Evolutionary conservation across 176 grass and related monocot species (phyloP), one percentile per base, ranked within the genome.

Genomic region (Aechmea fasciata): DNA sequence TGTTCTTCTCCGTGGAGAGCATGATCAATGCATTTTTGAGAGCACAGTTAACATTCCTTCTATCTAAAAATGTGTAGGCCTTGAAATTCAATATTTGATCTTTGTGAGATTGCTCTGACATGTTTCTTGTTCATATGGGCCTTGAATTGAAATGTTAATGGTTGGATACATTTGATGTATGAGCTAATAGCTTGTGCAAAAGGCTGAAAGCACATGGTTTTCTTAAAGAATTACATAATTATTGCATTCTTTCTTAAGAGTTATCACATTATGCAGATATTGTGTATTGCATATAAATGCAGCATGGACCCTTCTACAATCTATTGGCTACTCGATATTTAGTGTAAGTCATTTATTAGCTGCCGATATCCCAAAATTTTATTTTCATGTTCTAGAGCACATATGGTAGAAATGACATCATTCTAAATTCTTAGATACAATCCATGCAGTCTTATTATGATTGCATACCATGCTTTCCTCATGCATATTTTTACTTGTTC

Each of bases 291-390:
- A 92, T 82, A 77, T 92, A 82, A 80, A 81, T 83, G 85, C 82
- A 54, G 93, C 93, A 71, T 92, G 93, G 93, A 69, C 76, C 71
- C 86, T 97, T 87, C 73, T 84, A 48, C 75, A 80, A 82, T 85
- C 74, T 79, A 71, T 77, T 80, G 89, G 84, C 77, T 59, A 61
- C 65, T 65, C 86, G 63, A 52, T 85, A 54, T 90, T 97, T 71
- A 85, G 84, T 52, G 75, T 79, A 71, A 80, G 74, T 76, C 70
- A 82, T 72, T 69, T 67, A 20, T 47, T 75, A 78, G n/a, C 79
- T 70, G 2, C 76, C 79, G 77, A 73, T 85, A 26, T 85, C 48
- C 57, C 65, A 48, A 11, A 33, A 65, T 72, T 65, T 22, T 68
- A 13, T 61, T 59, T 57, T 77, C 23, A 18, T 78, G 24, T 59